A percentile compares a stretch with the other conserved stretches of the same genome.
phyloP scores from a whole-genome alignment of 257 asterid genomes.

The Fraxinus excelsior region DNA sequence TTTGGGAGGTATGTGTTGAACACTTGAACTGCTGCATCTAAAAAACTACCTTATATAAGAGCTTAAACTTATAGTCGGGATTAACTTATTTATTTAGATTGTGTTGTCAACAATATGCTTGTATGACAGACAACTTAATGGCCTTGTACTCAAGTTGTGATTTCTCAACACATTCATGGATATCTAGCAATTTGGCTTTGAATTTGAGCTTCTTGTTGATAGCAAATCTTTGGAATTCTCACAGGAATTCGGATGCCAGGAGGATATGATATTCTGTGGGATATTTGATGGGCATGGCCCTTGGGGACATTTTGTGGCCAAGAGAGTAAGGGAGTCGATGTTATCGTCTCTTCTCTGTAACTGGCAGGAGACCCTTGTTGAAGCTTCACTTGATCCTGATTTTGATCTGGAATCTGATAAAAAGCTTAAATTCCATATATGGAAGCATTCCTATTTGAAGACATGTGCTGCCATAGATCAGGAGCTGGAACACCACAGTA shows the following conservation, averaged over 20 bases:
- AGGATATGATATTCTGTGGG: constrained; percentile 92
- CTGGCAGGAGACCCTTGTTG: constrained; percentile 77
- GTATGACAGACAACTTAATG: too few relatives aligned
- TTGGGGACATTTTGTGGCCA: constrained; percentile 95
- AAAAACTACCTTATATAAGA: too few relatives aligned
- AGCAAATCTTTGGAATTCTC: neutral
- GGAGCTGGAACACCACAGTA: constrained; percentile 68
- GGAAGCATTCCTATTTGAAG: constrained; percentile 84
- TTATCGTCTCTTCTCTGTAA: constrained; percentile 63
- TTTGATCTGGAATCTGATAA: constrained; percentile 52
- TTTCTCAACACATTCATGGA: neutral
- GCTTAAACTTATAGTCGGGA: neutral
- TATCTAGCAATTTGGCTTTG: neutral
- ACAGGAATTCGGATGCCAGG: constrained; percentile 94
- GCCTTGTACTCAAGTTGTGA: too few relatives aligned
- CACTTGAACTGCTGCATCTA: neutral
- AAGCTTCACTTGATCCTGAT: constrained; percentile 61
- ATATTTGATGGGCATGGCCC: constrained; percentile 96
- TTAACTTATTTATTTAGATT: too few relatives aligned
- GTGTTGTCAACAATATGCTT: too few relatives aligned
- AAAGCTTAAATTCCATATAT: constrained; percentile 58
- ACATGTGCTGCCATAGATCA: constrained; percentile 88
- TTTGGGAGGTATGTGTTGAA: constrained; percentile 72
- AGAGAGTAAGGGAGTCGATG: constrained; percentile 77
- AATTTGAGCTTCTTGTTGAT: neutral